Evolutionary conservation across 2,329 filamentous ascomycete species (phyloP).

Genomic region (Sporothrix dimorphospora): DNA sequence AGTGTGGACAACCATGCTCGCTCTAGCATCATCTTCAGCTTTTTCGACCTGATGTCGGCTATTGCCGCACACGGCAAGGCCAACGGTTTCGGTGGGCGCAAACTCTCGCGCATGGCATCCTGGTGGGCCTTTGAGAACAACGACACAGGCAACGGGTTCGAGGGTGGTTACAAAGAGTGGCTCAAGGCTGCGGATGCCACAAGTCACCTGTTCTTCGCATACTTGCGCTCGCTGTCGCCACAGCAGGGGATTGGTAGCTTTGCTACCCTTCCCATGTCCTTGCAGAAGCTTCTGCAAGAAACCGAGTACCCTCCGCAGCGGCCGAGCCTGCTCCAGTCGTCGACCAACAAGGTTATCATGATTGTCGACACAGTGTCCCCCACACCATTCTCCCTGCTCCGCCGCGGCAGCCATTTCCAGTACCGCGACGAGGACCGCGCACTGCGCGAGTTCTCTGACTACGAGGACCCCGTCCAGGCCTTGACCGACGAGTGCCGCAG

Average conservation of each 20-base stretch:
- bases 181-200: conserved; percentile 89
- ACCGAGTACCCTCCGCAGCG: conserved; percentile 90
- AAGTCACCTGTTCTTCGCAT: conserved; percentile 97
- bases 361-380: conserved; percentile 94
- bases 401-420: conserved; percentile 91
- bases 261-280: conserved; percentile 81
- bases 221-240: conserved; percentile 87
- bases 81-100: conserved; percentile 90
- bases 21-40: conserved; percentile 89
- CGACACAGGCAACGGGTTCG: conserved; percentile 87
- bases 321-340: conserved; percentile 74
- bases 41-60: conserved; percentile 90
- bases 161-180: conserved; percentile 92
- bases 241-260: conserved; percentile 77
- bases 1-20: conserved; percentile 86
- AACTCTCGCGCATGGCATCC: conserved; percentile 90
- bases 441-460: conserved; percentile 84
- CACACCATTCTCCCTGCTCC: conserved; percentile 87
- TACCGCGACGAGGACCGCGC: conserved; percentile 86
- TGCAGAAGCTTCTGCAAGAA: conserved; percentile 87
- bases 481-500: conserved; percentile 92
- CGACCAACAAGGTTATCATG: conserved; percentile 91
- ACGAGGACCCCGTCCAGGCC: conserved; percentile 83
- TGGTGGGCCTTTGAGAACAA: conserved; percentile 98
- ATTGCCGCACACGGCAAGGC: conserved; percentile 90